Evolutionary conservation across 768 basidiomycete species (phyloP).

Genomic region (Boletales sp.): DNA sequence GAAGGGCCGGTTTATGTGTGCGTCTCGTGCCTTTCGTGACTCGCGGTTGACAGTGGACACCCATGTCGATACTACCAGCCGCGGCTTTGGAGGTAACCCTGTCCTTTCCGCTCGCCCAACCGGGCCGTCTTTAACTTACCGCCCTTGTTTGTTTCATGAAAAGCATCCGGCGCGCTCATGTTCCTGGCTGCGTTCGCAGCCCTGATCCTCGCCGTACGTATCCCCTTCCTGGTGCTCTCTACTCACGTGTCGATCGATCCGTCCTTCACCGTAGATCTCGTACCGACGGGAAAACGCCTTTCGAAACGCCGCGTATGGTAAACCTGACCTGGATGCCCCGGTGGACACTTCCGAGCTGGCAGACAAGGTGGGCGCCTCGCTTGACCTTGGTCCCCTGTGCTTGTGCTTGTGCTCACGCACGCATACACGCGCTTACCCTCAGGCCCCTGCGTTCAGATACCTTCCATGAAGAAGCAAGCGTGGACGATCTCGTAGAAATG

Average conservation of each 20-base stretch:
- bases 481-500: too few relatives aligned
- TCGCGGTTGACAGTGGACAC: too few relatives aligned
- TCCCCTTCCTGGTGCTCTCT: background rate
- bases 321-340: slow-evolving; percentile 40
- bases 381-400: too few relatives aligned
- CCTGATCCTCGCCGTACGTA: slow-evolving; percentile 19
- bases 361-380: slow-evolving; percentile 46
- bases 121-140: too few relatives aligned
- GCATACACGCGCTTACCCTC: too few relatives aligned
- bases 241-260: background rate
- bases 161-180: slow-evolving; percentile 21
- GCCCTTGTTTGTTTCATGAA: too few relatives aligned
- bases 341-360: slow-evolving; percentile 65
- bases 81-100: slow-evolving; percentile 1
- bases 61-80: background rate
- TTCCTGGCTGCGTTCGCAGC: slow-evolving; percentile 19
- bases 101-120: background rate
- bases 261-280: slow-evolving; percentile 41
- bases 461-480: background rate
- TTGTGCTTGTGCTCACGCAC: background rate
- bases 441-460: too few relatives aligned
- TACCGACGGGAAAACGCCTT: slow-evolving; percentile 60
- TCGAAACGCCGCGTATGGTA: slow-evolving; percentile 52
- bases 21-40: background rate
- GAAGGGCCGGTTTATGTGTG: slow-evolving; percentile 41